phyloP scores from a whole-genome alignment of 805 yeast species.

The Pichia sporocuriosa region DNA sequence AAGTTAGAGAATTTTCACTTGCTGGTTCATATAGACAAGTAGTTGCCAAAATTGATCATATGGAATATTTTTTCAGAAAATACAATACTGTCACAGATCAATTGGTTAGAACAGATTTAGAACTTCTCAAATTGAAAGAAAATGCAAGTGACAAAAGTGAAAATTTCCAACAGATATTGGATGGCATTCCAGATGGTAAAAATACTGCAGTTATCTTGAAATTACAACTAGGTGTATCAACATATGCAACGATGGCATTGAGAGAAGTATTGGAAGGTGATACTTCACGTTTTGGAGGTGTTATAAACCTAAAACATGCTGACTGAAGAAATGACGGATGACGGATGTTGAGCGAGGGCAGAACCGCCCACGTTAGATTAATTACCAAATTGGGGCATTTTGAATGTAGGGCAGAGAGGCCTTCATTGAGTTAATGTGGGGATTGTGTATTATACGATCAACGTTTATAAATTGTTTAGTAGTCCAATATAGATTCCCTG shows the following conservation, averaged over 20 bases:
- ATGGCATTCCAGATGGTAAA: conserved; percentile 33
- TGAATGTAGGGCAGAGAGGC: too few species aligned
- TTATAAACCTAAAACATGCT: conserved; percentile 16
- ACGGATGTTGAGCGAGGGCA: too few species aligned
- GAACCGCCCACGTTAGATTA: too few species aligned
- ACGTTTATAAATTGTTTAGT: too few species aligned
- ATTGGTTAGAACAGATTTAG: conserved; percentile 73
- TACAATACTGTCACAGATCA: conserved; percentile 65
- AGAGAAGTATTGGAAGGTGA: conserved; percentile 83
- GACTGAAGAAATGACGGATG: neutral
- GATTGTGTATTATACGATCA: too few species aligned
- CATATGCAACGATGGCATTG: conserved; percentile 96
- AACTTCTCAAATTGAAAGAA: conserved; percentile 35
- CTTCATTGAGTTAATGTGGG: too few species aligned
- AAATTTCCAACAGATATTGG: conserved; percentile 24
- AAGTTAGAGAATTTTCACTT: conserved; percentile 80
- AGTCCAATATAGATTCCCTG: too few species aligned
- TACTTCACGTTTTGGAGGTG: conserved; percentile 34
- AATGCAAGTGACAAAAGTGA: conserved; percentile 14
- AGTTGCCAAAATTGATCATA: conserved; percentile 54
- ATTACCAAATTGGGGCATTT: neutral
- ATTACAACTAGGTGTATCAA: conserved; percentile 74
- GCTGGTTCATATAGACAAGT: conserved; percentile 84
- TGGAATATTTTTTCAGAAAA: conserved; percentile 55
- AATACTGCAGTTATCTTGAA: conserved; percentile 67